These are phyloP conservation scores for Parsonsia alboflavescens DNA, from an alignment of 257 asterid genomes.

Conservation along the genomic window DNA sequence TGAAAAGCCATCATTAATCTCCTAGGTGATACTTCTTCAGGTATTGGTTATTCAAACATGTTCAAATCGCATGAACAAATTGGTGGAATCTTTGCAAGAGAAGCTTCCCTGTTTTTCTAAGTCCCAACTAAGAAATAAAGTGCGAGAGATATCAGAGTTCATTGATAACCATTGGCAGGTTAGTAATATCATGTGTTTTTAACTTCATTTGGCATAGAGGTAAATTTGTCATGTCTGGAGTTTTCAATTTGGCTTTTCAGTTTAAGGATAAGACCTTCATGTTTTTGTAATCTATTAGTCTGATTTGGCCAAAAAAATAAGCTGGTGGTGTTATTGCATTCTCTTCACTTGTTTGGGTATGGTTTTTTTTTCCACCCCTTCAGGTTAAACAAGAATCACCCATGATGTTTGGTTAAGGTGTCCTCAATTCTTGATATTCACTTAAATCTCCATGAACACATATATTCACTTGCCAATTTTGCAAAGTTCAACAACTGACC, in stretches of 20 bases:
- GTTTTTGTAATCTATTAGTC: no score
- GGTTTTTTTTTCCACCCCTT: not conserved
- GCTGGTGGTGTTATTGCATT: not conserved
- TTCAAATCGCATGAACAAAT: slow-evolving; percentile 49
- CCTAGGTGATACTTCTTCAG: slow-evolving; percentile 30
- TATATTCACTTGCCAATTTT: not conserved
- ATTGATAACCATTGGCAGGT: slow-evolving; percentile 88
- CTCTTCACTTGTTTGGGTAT: not conserved
- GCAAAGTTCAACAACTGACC: not conserved
- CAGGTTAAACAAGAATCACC: not conserved
- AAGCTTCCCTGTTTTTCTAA: slow-evolving; percentile 59
- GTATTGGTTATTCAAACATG: slow-evolving; percentile 56
- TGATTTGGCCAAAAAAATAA: not conserved
- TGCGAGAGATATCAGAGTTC: slow-evolving; percentile 73
- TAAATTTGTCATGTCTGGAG: not conserved
- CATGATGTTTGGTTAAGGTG: not conserved
- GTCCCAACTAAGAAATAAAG: slow-evolving; percentile 66
- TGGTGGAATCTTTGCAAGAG: slow-evolving; percentile 45
- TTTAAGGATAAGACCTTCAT: not conserved
- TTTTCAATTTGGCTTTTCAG: not conserved
- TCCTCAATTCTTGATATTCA: not conserved
- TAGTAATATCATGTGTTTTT: slow-evolving; percentile 6
- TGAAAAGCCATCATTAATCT: not conserved
- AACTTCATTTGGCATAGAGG: not conserved
- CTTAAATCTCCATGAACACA: not conserved